Conservation (phyloP, 2,329 filamentous ascomycete species). For the Cladobotryum protrusum region DNA sequence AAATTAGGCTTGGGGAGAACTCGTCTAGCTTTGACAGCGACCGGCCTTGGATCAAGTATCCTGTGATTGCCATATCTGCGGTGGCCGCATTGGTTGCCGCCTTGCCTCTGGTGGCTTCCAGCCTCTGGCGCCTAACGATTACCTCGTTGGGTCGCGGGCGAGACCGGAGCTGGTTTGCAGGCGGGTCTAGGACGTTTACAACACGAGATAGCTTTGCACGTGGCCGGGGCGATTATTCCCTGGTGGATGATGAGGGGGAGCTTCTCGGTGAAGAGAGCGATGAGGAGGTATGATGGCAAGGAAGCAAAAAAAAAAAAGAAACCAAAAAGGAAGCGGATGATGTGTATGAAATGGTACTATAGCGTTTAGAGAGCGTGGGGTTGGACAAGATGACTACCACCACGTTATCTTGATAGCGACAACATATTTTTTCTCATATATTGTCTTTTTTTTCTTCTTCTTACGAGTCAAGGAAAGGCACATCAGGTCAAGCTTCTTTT, state of each 20-base stretch:
- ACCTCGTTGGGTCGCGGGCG: slow-evolving; percentile 46
- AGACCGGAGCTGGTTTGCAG: slow-evolving; percentile 44
- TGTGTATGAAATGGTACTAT: slow-evolving; percentile 1
- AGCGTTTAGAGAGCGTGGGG: neutral
- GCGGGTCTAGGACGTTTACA: slow-evolving; percentile 67
- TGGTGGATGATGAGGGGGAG: slow-evolving; percentile 91
- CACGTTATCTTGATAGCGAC: no score
- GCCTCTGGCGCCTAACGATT: slow-evolving; percentile 61
- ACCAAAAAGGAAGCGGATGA: neutral
- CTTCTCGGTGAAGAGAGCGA: slow-evolving; percentile 89
- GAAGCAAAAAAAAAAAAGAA: neutral
- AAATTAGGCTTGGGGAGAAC: slow-evolving; percentile 79
- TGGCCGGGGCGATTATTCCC: slow-evolving; percentile 77
- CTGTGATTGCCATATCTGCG: slow-evolving; percentile 66
- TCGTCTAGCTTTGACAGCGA: slow-evolving; percentile 56
- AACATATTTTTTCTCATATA: neutral
- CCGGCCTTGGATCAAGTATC: slow-evolving; percentile 72
- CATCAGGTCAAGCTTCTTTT: no score
- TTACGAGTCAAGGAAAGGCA: no score
- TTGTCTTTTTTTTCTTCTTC: slow-evolving; percentile 1
- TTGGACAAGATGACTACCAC: slow-evolving; percentile 5
- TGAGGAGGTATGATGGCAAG: slow-evolving; percentile 58
- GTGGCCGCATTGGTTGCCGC: slow-evolving; percentile 53
- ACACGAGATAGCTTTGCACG: slow-evolving; percentile 85
- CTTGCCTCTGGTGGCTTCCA: slow-evolving; percentile 64